Evolutionary conservation across 345 rosid species (phyloP).

Genomic region (Clausena lansium): DNA sequence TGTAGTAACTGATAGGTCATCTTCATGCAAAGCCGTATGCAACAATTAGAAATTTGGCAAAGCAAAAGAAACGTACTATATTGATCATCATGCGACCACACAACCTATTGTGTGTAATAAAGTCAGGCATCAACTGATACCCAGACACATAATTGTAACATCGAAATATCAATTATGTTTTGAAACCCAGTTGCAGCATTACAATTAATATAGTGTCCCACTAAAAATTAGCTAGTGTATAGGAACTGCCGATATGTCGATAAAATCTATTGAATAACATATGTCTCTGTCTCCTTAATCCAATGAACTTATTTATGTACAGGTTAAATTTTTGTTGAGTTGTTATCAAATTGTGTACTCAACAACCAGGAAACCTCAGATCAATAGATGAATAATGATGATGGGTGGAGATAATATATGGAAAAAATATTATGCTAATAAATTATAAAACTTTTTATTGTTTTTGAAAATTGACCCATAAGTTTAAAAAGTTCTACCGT

Average conservation of each 20-base stretch:
- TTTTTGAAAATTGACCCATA: not conserved
- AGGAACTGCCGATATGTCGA: constrained; percentile 15
- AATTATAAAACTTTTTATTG: too few species aligned
- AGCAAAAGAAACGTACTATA: not conserved
- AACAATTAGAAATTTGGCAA: not conserved
- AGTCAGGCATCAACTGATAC: constrained; percentile 1
- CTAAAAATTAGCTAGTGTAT: constrained; percentile 6
- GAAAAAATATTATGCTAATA: not conserved
- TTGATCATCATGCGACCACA: not conserved
- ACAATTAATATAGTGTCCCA: constrained; percentile 17
- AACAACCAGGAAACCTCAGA: not conserved
- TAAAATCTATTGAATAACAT: constrained; percentile 6
- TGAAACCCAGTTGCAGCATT: not conserved
- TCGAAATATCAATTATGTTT: not conserved
- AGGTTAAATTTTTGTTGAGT: not conserved
- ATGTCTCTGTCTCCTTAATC: constrained; percentile 11
- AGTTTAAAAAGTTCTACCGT: not conserved
- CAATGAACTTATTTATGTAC: not conserved
- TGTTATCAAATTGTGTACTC: not conserved
- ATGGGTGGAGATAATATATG: not conserved
- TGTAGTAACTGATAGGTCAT: not conserved
- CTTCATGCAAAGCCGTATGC: not conserved
- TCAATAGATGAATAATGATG: not conserved
- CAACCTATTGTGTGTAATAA: not conserved
- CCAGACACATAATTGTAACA: not conserved